phyloP scores from a whole-genome alignment of 163 green algal species.

The Scenedesmus sp. region DNA sequence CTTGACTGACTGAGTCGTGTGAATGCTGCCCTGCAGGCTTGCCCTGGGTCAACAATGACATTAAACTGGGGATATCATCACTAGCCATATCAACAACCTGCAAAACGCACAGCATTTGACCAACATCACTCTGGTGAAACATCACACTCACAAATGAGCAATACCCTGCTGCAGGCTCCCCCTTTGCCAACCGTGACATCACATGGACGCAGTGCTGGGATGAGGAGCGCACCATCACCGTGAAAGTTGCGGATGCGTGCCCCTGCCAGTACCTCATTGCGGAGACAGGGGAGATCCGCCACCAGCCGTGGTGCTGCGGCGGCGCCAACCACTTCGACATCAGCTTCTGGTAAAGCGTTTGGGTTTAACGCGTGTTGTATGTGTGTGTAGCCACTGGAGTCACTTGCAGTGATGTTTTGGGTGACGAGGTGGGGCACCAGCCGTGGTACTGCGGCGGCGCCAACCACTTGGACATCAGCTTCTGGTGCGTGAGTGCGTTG shows the following conservation, averaged over 20 bases:
- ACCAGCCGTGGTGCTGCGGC: slow-evolving; percentile 43
- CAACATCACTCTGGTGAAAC: too few species aligned
- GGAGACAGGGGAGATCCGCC: not conserved
- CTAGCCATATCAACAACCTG: too few species aligned
- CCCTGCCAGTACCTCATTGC: slow-evolving; percentile 38
- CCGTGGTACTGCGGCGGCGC: not conserved
- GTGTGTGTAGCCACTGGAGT: too few species aligned
- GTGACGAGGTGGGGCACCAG: not conserved
- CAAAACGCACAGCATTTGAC: too few species aligned
- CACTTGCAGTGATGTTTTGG: not conserved
- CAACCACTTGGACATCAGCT: not conserved
- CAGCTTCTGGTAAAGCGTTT: not conserved
- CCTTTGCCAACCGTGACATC: not conserved
- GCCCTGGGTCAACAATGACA: too few species aligned
- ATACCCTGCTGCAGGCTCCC: not conserved
- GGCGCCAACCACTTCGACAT: slow-evolving; percentile 3
- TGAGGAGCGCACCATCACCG: not conserved
- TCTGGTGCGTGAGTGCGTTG: not conserved
- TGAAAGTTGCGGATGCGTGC: slow-evolving; percentile 27
- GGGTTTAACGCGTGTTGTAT: too few species aligned
- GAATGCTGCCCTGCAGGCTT: not conserved
- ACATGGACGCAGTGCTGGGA: slow-evolving; percentile 40
- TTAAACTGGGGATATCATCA: too few species aligned
- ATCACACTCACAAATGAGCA: too few species aligned
- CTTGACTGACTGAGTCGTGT: too few species aligned